Base-by-base conservation (phyloP, 208 protist genomes). In the Tritrichomonas musculus region DNA sequence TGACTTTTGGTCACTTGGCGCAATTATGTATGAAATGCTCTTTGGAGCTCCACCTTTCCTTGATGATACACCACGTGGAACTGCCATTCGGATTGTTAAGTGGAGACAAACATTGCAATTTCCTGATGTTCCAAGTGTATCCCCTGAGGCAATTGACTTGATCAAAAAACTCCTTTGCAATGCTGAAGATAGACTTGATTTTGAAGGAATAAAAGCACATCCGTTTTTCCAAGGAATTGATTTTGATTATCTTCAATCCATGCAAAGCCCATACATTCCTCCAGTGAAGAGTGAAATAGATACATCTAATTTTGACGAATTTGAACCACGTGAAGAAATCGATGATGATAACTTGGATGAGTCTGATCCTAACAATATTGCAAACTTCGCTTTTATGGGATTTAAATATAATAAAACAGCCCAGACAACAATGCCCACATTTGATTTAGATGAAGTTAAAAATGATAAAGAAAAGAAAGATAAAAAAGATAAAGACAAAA, bases 1-100 rank as follows among this genome's bases (percentile, higher is more conserved):
- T 4, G 96, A 97, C 93, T 97, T 94, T 94, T 97, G 96, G 96
- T 94, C 84, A 49, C 93, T 97, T 20, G 96, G 96, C 44, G 96
- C 95, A 8, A 93, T 97, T 11, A 75, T 97, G 66, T 97, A 94
- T 93, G 95, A 97, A 77, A 96, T 97, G 96, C 64, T 97, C 25
- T 96, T 95, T 47, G 96, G 96, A 44, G 33, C 33, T 36, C 30
- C 92, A 20, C 92, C 92, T 41, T 93, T 93, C 27, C 57, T 30
- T 0, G 82, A 44, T 4, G n/a, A 94, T 47, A 66, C 47, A 39
- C 44, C n/a, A 39, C 41, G 47, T 22, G 25, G 30, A 17, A 92
- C 50, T 20, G 47, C 50, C 22, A 13, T 25, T 33, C 27, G 41
- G 30, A 92, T 92, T 65, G 49, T 92, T 66, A 44, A 49, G 30